These are phyloP conservation scores for Coriaria nepalensis DNA, from an alignment of 306 rosid species.

Conservation along the genomic window DNA sequence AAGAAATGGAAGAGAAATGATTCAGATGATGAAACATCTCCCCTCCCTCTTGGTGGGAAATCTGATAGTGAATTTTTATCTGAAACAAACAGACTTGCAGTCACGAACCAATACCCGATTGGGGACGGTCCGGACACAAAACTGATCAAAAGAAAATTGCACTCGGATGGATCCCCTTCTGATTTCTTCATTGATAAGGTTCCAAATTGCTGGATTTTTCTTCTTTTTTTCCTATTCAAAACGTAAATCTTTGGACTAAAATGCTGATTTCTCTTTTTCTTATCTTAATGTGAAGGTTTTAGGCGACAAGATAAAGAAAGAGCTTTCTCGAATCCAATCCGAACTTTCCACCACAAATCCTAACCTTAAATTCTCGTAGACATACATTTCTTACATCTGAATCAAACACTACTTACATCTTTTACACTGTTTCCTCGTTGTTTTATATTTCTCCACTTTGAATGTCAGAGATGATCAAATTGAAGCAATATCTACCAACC, in stretches of 20 bases:
- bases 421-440: neutral
- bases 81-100: slow-evolving; percentile 17
- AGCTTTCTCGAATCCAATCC: slow-evolving; percentile 62
- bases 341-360: slow-evolving; percentile 67
- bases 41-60: slow-evolving; percentile 51
- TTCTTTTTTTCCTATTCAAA: neutral
- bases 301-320: slow-evolving; percentile 67
- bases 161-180: slow-evolving; percentile 60
- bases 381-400: neutral
- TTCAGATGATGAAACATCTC: slow-evolving; percentile 64
- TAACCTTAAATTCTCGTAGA: slow-evolving; percentile 58
- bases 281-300: slow-evolving; percentile 34
- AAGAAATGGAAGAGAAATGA: slow-evolving; percentile 73
- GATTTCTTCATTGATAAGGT: slow-evolving; percentile 86
- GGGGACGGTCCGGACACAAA: slow-evolving; percentile 61
- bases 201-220: slow-evolving; percentile 1
- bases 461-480: slow-evolving; percentile 37
- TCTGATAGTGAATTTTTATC: slow-evolving; percentile 40
- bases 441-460: neutral
- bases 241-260: neutral
- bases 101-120: slow-evolving; percentile 15
- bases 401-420: neutral
- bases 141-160: slow-evolving; percentile 52
- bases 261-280: neutral
- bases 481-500: slow-evolving; percentile 43